Evolutionary conservation across 768 basidiomycete genomes (phyloP), one percentile per base, ranked within the genome.

Genomic region (Lenzites betulinus): DNA sequence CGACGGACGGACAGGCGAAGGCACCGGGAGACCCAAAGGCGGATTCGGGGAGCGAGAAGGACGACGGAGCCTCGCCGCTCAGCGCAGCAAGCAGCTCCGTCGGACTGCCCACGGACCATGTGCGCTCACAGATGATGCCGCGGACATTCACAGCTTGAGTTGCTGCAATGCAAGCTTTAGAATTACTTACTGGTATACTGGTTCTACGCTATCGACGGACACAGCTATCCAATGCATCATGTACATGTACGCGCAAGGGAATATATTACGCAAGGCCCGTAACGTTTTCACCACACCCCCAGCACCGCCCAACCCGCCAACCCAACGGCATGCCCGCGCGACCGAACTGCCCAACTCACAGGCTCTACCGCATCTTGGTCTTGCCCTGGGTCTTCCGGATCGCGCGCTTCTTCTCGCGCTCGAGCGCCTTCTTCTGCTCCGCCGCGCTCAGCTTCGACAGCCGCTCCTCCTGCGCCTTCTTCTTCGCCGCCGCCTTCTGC

Each of bases 401-500:
- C 26, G 78, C 74, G 28, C 88, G 87, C 71, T 90, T 92, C 60
- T 86, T 88, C 67, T 92, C 90, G 64, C 88, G 87, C 51, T 93
- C 92, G 57, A 91, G 76, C 62, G 87, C 90, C 85, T 93, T 94
- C 78, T 87, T 85, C 77, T 93, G 92, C 66, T 93, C 91, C 20
- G 85, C 81, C 30, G 91, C 80, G 67, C 87, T 89, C 56, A 94
- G 81, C 68, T 84, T 86, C 35, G 88, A 78, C 42, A 92, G 72
- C 64, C 83, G 80, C 60, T 91, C 92, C 64, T 92, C 82, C 71
- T 91, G 89, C 2, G 83, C 85, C 70, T 80, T 84, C 63, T 84
- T 84, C 74, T 90, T 92, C 35, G 85, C 88, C 7, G 84, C 83
- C 55, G 84, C 83, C 73, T 86, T 90, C 55, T 84, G 85, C 62